phyloP scores from a whole-genome alignment of 176 grass and related monocot genomes.

The maize (Zea mays) region DNA sequence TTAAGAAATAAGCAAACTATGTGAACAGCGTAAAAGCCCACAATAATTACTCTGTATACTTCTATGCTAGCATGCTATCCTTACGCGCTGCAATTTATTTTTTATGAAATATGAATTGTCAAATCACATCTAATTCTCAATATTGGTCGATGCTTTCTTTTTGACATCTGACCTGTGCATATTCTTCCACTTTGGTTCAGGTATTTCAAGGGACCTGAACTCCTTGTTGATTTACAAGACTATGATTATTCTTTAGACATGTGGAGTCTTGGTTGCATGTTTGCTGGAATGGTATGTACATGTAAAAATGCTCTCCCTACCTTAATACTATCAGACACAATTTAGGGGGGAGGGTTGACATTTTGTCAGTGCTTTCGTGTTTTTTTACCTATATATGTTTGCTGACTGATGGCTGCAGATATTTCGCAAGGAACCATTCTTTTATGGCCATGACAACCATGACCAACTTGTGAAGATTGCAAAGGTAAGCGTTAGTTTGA shows the following conservation, averaged over 20 bases:
- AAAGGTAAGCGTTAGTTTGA: slow-evolving; percentile 51
- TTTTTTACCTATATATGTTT: slow-evolving; percentile 29
- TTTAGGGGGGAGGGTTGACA: slow-evolving; percentile 19
- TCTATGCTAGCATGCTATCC: neutral
- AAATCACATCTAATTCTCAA: slow-evolving; percentile 24
- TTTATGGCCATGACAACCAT: slow-evolving; percentile 98
- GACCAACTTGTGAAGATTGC: slow-evolving; percentile 98
- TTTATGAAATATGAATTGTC: neutral
- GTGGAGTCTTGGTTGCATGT: slow-evolving; percentile 98
- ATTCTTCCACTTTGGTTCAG: slow-evolving; percentile 40
- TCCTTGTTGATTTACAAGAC: slow-evolving; percentile 94
- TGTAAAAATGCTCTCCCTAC: neutral
- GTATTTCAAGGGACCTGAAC: slow-evolving; percentile 95
- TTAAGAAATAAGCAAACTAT: slow-evolving; percentile 7
- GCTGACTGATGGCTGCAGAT: slow-evolving; percentile 65
- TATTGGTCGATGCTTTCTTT: neutral
- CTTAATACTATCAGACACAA: neutral
- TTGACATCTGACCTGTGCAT: slow-evolving; percentile 24
- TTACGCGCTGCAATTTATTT: slow-evolving; percentile 20
- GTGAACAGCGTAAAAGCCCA: neutral
- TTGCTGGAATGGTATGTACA: slow-evolving; percentile 93
- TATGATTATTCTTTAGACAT: slow-evolving; percentile 95
- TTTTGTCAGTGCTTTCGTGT: neutral
- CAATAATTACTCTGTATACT: neutral
- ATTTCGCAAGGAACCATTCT: slow-evolving; percentile 99